Conservation (phyloP, 108 stramenopile species). For the Nitzschia putrida region DNA sequence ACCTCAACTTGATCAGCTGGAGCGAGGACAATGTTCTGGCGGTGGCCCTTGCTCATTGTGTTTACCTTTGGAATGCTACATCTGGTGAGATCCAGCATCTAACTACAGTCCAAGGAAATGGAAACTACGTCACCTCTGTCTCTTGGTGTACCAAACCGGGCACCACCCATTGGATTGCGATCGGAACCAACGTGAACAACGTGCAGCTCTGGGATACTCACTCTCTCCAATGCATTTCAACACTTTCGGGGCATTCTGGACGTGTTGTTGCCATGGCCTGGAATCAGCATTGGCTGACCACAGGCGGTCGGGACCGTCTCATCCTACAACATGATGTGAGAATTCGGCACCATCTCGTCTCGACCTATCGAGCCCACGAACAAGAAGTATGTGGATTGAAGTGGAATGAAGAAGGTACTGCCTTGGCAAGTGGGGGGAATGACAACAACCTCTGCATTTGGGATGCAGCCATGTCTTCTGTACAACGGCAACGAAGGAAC, state of each 20-base stretch:
- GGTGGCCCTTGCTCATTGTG: slow-evolving; percentile 94
- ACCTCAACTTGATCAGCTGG: slow-evolving; percentile 97
- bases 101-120: slow-evolving; percentile 76
- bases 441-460: slow-evolving; percentile 97
- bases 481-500: slow-evolving; percentile 30
- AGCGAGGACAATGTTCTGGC: slow-evolving; percentile 91
- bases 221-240: slow-evolving; percentile 68
- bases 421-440: slow-evolving; percentile 96
- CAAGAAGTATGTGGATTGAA: slow-evolving; percentile 77
- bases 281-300: slow-evolving; percentile 91
- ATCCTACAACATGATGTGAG: slow-evolving; percentile 97
- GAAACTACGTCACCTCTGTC: slow-evolving; percentile 96
- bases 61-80: slow-evolving; percentile 98
- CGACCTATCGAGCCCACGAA: slow-evolving; percentile 68
- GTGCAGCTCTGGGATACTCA: slow-evolving; percentile 89
- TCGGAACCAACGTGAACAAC: slow-evolving; percentile 76
- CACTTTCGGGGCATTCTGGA: slow-evolving; percentile 87
- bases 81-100: slow-evolving; percentile 95
- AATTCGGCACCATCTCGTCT: slow-evolving; percentile 57
- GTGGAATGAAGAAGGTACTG: slow-evolving; percentile 87
- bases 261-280: slow-evolving; percentile 95
- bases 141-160: slow-evolving; percentile 85
- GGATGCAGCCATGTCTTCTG: slow-evolving; percentile 84
- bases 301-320: slow-evolving; percentile 87
- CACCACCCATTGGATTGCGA: slow-evolving; percentile 83